Percentiles rank a stretch among this genome's conserved stretches.
These are phyloP conservation scores for Reticulomyxa filosa DNA, from an alignment of 78 protist genomes.

Conservation along the genomic window DNA sequence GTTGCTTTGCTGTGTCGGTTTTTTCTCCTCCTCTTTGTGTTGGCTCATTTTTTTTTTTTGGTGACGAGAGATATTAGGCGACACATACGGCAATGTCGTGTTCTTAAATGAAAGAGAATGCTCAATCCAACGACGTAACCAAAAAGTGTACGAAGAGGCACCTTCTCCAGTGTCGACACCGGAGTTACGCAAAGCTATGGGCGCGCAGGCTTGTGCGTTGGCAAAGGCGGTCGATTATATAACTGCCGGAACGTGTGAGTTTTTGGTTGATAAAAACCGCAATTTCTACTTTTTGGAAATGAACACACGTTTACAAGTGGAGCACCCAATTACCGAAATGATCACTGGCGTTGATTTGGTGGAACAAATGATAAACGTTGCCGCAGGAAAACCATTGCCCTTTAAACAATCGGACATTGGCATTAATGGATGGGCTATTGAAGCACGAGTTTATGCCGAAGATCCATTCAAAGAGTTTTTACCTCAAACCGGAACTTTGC, in stretches of 20 bases:
- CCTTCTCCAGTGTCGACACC: background rate
- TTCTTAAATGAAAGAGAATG: background rate
- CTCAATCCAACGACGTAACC: background rate
- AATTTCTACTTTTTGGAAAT: slow-evolving; percentile 37
- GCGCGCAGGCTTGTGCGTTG: background rate
- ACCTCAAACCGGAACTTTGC: background rate
- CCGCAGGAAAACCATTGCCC: too few relatives aligned
- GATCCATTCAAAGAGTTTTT: background rate
- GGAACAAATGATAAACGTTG: background rate
- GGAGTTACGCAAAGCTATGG: background rate
- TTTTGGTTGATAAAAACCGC: slow-evolving; percentile 26
- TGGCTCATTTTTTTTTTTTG: too few relatives aligned
- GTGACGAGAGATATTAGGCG: background rate
- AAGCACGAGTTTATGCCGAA: background rate
- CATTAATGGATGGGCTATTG: background rate
- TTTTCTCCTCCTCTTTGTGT: too few relatives aligned
- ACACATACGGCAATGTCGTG: background rate
- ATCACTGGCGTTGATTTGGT: slow-evolving; percentile 21
- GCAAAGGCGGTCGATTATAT: background rate
- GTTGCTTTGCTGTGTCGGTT: too few relatives aligned
- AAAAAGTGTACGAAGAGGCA: background rate
- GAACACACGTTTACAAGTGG: slow-evolving; percentile 58
- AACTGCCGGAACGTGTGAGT: slow-evolving; percentile 44
- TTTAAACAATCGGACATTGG: too few relatives aligned
- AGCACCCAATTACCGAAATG: slow-evolving; percentile 49